phyloP scores from a whole-genome alignment of 495 filamentous ascomycete species.

The Entonaema liquescens region DNA sequence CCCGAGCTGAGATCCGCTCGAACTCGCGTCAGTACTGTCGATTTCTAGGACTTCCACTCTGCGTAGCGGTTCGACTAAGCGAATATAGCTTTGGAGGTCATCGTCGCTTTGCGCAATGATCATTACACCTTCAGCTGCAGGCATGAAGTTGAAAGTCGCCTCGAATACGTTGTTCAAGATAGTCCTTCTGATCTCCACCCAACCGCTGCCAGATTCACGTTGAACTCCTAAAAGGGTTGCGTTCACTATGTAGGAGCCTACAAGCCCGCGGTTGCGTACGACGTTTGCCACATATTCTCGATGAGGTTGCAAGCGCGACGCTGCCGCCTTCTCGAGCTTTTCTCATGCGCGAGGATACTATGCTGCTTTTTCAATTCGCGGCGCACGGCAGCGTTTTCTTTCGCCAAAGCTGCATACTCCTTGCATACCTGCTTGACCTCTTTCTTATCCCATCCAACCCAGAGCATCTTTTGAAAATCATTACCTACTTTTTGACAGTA shows the following conservation, averaged over 20 bases:
- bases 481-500: constrained; percentile 14
- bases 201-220: constrained; percentile 5
- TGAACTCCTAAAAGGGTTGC: not conserved
- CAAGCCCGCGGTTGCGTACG: constrained; percentile 1
- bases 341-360: not conserved
- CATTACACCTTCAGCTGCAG: constrained; percentile 7
- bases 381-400: constrained; percentile 16
- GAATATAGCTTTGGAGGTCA: constrained; percentile 1
- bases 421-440: constrained; percentile 17
- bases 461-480: constrained; percentile 21
- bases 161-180: constrained; percentile 5
- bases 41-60: not conserved
- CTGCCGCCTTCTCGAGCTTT: not conserved
- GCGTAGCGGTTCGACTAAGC: not conserved
- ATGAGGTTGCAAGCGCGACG: constrained; percentile 12
- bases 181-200: constrained; percentile 17
- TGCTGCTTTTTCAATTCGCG: constrained; percentile 5
- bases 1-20: not conserved
- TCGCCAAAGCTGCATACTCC: constrained; percentile 6
- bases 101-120: constrained; percentile 1
- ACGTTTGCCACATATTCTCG: not conserved
- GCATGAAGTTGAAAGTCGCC: constrained; percentile 17
- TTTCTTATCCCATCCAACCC: constrained; percentile 26
- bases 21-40: not conserved
- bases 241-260: constrained; percentile 17